Base-by-base conservation (phyloP, 148 eudicot genomes). In the Hydrangea macrophylla region DNA sequence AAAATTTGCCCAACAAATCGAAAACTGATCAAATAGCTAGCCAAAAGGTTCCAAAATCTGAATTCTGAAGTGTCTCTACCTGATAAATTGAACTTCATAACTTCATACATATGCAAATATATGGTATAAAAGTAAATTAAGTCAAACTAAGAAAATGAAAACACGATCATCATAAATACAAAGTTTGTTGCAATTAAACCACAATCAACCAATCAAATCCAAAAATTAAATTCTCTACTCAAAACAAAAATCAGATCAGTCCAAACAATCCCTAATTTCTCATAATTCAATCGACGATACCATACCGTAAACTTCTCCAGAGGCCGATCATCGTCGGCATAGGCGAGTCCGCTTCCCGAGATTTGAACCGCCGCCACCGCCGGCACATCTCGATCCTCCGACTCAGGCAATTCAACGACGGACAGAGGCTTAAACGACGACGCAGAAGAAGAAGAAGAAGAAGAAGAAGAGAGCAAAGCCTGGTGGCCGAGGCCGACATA, bases 361-460 rank as follows among this genome's bases (percentile, higher is more conserved):
- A 82, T 75, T 8, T 73, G 75, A 26, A 73, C 76, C 18, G 74
- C 64, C 4, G 78, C 64, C n/a, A 40, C 30, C 4, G 70, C n/a
- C 37, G 73, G 31, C 22, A 53, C 39, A 40, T 56, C 58, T 44
- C 50, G 55, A 60, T 73, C 76, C 28, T 53, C 75, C 48, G 48
- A 62, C 8, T 85, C 90, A n/a, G 88, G 72, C 72, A 81, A 72
- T 59, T 91, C 99, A 15, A 88, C 86, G 20, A 75, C 93, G 2
- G 99, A 88, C 57, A 95, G 75, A 15, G 99, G 92, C 87, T 83
- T 95, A 60, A 95, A 95, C 23, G 84, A 68, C 30, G 80, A 44
- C 15, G 92, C 68, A 20, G 79, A 44, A 33, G 90, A 60, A 26
- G 90, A 58, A 23, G 88, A 72, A n/a, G 92, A 70, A 20, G 79